These are phyloP conservation scores for Fusarium sp. DNA, from an alignment of 2,329 filamentous ascomycete species.

Conservation along the genomic window DNA sequence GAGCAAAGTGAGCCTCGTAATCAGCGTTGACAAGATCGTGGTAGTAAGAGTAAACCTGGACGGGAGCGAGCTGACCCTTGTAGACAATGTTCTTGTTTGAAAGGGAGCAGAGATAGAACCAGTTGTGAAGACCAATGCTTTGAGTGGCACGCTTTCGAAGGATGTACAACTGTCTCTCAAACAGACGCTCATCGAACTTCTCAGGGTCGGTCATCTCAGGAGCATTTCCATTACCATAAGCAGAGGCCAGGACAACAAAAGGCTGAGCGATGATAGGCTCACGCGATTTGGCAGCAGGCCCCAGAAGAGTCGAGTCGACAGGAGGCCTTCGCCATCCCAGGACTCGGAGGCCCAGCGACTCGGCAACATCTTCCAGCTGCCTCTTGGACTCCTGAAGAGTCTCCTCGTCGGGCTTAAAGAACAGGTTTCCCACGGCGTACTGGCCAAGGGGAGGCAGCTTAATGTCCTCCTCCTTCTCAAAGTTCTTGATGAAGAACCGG, in stretches of 20 bases:
- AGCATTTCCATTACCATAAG: constrained; percentile 84
- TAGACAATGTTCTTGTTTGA: constrained; percentile 99
- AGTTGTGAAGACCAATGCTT: constrained; percentile 94
- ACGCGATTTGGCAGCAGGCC: constrained; percentile 90
- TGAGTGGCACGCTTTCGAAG: constrained; percentile 95
- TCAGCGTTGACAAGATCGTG: constrained; percentile 97
- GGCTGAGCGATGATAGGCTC: constrained; percentile 97
- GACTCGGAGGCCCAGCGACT: constrained; percentile 87
- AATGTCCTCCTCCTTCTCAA: constrained; percentile 89
- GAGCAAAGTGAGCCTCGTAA: constrained; percentile 95
- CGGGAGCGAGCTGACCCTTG: constrained; percentile 94
- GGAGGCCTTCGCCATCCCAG: constrained; percentile 97
- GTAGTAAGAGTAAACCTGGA: constrained; percentile 98
- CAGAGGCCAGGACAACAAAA: constrained; percentile 88
- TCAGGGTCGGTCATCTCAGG: constrained; percentile 84
- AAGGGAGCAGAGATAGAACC: constrained; percentile 98
- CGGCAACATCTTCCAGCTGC: constrained; percentile 94
- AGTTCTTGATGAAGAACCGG: constrained; percentile 99
- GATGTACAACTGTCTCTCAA: constrained; percentile 94
- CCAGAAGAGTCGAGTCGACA: constrained; percentile 91
- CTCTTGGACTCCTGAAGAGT: constrained; percentile 89
- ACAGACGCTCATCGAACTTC: constrained; percentile 84
- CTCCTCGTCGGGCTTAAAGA: constrained; percentile 97
- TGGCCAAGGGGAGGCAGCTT: constrained; percentile 89
- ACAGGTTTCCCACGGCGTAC: constrained; percentile 97